Percentiles rank a stretch among this genome's conserved stretches.
Conservation (phyloP, 83 land plant genomes). For the Isoetes engelmannii region DNA sequence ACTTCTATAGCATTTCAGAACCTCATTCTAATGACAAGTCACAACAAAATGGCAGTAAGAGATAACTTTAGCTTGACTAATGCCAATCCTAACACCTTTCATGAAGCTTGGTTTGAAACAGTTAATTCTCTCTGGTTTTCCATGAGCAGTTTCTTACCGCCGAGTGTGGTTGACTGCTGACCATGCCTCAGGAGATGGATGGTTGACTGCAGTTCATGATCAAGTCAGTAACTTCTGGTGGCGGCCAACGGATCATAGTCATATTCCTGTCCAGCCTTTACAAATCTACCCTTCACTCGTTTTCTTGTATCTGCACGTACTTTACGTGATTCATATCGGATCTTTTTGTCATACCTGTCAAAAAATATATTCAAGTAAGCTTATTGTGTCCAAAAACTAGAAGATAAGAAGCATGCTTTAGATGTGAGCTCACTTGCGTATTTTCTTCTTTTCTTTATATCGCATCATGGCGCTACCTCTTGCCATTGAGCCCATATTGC, state of each 20-base stretch:
- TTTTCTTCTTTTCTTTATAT: slow-evolving; percentile 81
- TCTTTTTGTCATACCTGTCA: slow-evolving; percentile 59
- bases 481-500: slow-evolving; percentile 24
- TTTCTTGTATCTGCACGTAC: slow-evolving; percentile 77
- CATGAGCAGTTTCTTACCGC: too few species aligned
- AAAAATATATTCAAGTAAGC: slow-evolving; percentile 13
- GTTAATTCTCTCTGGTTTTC: too few species aligned
- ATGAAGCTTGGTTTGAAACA: too few species aligned
- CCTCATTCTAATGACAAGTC: too few species aligned
- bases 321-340: slow-evolving; percentile 84
- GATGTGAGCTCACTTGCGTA: slow-evolving; percentile 50
- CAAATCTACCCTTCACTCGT: slow-evolving; percentile 86
- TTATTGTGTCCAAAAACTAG: slow-evolving; percentile 14
- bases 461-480: slow-evolving; percentile 73
- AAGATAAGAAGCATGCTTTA: slow-evolving; percentile 11
- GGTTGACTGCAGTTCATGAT: too few species aligned
- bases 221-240: slow-evolving; percentile 16
- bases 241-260: slow-evolving; percentile 62
- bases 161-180: too few species aligned
- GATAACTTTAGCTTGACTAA: too few species aligned
- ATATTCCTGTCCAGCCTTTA: slow-evolving; percentile 83
- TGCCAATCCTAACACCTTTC: too few species aligned
- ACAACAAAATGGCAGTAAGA: too few species aligned
- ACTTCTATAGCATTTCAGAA: too few species aligned
- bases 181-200: too few species aligned